A percentile compares a stretch with the other conserved stretches of the same genome.
phyloP scores from a whole-genome alignment of 345 rosid genomes.

The Gossypium thurberi region DNA sequence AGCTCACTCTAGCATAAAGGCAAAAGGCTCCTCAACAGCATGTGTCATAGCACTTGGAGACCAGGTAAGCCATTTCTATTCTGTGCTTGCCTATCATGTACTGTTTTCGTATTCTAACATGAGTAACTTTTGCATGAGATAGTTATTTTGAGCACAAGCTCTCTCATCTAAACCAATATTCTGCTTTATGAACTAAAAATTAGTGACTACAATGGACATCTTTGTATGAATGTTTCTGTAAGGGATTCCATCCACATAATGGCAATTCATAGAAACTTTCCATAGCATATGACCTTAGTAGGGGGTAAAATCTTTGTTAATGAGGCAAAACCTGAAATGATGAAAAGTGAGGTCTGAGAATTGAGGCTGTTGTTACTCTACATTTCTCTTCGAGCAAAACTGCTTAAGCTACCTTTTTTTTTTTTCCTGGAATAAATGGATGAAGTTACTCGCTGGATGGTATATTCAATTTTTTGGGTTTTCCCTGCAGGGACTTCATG shows the following conservation, averaged over 20 bases:
- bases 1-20: constrained; percentile 83
- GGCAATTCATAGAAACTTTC: background rate
- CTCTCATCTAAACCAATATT: background rate
- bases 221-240: background rate
- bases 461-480: background rate
- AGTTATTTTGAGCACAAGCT: background rate
- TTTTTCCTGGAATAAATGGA: background rate
- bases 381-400: background rate
- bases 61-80: constrained; percentile 37
- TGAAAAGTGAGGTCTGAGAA: background rate
- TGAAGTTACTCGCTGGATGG: background rate
- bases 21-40: constrained; percentile 91
- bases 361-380: background rate
- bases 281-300: background rate
- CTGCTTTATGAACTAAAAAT: background rate
- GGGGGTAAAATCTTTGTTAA: background rate
- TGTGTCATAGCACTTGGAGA: constrained; percentile 86
- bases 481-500: constrained; percentile 52
- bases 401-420: background rate
- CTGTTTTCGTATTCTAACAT: background rate
- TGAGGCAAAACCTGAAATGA: background rate
- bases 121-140: background rate
- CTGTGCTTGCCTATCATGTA: background rate
- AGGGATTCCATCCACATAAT: background rate
- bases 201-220: background rate